These are phyloP conservation scores for Termitomyces sp. DNA, from an alignment of 768 basidiomycete species.

Conservation along the genomic window DNA sequence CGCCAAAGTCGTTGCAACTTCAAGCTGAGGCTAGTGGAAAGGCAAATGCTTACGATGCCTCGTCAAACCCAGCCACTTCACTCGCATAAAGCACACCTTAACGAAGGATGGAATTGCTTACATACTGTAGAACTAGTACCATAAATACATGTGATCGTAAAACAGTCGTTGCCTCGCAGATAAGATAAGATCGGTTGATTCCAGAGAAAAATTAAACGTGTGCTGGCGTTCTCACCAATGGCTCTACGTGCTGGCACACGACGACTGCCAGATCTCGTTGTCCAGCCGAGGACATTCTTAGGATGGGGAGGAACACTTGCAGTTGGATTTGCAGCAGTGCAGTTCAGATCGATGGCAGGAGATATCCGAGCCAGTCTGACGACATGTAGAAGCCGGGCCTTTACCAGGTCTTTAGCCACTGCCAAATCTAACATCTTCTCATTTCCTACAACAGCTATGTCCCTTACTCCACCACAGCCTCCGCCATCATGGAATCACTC, in stretches of 20 bases:
- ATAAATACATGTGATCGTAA: no score
- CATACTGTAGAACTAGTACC: background rate
- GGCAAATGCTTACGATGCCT: constrained; percentile 38
- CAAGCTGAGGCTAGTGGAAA: constrained; percentile 55
- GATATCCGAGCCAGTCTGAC: constrained; percentile 34
- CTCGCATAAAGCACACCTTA: background rate
- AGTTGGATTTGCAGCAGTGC: constrained; percentile 36
- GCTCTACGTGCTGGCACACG: constrained; percentile 25
- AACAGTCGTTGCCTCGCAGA: no score
- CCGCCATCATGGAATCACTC: constrained; percentile 67
- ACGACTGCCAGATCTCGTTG: constrained; percentile 20
- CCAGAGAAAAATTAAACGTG: constrained; percentile 3
- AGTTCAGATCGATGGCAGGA: constrained; percentile 37
- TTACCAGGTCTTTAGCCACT: constrained; percentile 26
- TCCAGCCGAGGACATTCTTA: constrained; percentile 21
- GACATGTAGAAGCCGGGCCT: constrained; percentile 16
- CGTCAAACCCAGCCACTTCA: background rate
- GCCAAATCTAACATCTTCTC: constrained; percentile 23
- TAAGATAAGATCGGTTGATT: constrained; percentile 27
- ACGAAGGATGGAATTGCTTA: background rate
- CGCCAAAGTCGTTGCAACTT: constrained; percentile 57
- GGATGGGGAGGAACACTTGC: constrained; percentile 38
- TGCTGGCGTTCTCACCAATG: constrained; percentile 18
- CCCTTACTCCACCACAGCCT: constrained; percentile 60
- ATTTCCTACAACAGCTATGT: constrained; percentile 31